Conservation (phyloP, 345 rosid genomes). For the Sisymbrium irio region DNA sequence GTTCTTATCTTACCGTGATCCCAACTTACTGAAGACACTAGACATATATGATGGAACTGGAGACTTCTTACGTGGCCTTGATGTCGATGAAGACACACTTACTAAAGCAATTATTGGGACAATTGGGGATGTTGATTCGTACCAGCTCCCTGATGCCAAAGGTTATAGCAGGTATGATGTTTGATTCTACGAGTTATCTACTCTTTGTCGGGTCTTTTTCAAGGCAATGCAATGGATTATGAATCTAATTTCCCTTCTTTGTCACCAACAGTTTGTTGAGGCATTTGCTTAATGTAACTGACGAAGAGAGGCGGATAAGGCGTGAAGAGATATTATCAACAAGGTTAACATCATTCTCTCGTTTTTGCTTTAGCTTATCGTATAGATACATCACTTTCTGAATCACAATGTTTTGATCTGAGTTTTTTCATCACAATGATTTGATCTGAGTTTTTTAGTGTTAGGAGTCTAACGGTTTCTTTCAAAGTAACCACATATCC, state of each 20-base stretch:
- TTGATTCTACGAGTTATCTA: background rate
- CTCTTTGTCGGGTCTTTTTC: background rate
- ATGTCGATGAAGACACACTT: constrained; percentile 81
- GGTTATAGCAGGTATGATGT: constrained; percentile 83
- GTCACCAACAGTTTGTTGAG: constrained; percentile 47
- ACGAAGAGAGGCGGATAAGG: constrained; percentile 78
- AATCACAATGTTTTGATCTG: background rate
- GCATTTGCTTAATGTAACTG: constrained; percentile 65
- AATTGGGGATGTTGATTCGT: constrained; percentile 90
- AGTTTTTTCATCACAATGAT: background rate
- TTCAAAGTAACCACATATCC: background rate
- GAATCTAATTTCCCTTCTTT: background rate
- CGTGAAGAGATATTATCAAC: constrained; percentile 86
- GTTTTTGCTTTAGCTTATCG: background rate
- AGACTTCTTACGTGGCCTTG: constrained; percentile 73
- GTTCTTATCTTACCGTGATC: constrained; percentile 88
- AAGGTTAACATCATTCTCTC: constrained; percentile 47
- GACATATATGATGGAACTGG: constrained; percentile 83
- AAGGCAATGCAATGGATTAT: background rate
- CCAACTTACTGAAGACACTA: constrained; percentile 86
- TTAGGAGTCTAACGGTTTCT: background rate
- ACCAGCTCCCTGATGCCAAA: constrained; percentile 97
- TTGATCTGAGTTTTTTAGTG: background rate
- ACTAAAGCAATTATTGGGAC: constrained; percentile 96
- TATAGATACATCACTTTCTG: background rate